Base-by-base conservation (phyloP, 1,139 yeast genomes). In the Candida pseudoviswanathii region DNA sequence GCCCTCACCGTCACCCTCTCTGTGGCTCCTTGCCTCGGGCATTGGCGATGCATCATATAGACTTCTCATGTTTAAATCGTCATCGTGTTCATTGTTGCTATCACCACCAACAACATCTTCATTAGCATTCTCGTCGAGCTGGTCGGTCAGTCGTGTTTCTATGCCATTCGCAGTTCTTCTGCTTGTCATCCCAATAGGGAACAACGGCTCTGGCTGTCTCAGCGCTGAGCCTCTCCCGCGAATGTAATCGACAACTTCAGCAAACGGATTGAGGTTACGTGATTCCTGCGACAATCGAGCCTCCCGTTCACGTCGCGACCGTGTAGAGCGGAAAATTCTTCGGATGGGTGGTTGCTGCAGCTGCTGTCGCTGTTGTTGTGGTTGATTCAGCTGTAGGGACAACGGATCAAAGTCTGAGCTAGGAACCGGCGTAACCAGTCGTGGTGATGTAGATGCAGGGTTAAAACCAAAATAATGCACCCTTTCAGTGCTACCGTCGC, bases 121-220 rank as follows among this genome's bases (percentile, higher is more conserved):
- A 22, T 36, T 24, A 36, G 22, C 11, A 36, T 31, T 39, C 16
- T 8, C 21, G 10, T 11, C 32, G 10, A 24, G 11, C 5, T 36
- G 25, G 16, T 42, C 45, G 21, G 54, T 52, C 39, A 44, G 47
- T 16, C 55, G 59, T 1, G 84, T 79, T 33, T 70, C 76, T 2
- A 81, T 80, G 0, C 85, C 85, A 46, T 60, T 57, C 1, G 70
- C 62, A 0, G 81, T 77, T 58, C 86, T 66, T 57, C 81, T 69
- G 54, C 85, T 80, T 2, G 77, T 65, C 22, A 82, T 78, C 0
- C 85, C 85, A 3, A 74, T 59, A 0, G 81, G 78, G 55, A 78
- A 79, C 50, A 75, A 56, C 2, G 69, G 58, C 27, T 63, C 60
- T 8, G 54, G 45, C 38, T 51, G 43, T 55, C 41, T 29, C 21